Evolutionary conservation across 177 flowering plant genomes (phyloP), one percentile per base, ranked within the genome.

Genomic region (Vitis hybrid): DNA sequence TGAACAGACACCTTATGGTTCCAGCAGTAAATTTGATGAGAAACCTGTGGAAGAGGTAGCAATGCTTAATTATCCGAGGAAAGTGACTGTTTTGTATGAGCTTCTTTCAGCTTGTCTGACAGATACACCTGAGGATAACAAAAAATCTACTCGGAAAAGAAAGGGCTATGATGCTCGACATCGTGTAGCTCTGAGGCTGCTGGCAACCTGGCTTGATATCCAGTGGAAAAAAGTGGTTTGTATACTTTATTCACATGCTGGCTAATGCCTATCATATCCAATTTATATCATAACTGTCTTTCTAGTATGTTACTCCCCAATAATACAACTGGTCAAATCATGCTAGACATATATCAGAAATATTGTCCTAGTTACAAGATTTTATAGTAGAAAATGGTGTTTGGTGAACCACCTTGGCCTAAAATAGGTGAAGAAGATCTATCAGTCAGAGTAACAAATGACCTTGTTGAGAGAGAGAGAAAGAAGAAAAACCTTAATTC

Each of bases 131-230:
- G 86, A 80, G 45, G 81, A 78, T 29, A 74, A 82, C 48, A 87
- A 89, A 79, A 87, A 84, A 26, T 45, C 55, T 66, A 79, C 78
- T 39, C 84, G 78, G 59, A 67, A 70, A 76, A 82, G 91, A 74
- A 96, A 83, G 63, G 99, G 97, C 50, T 96, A 93, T 85, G 99
- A 96, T 87, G 92, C 99, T 70, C 89, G 98, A 26, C 94, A 94
- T 77, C 97, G 99, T 52, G 95, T 86, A 53, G 97, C 97, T 75
- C 75, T 96, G 67, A 84, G 96, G 61, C 77, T 94, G 72, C 81
- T 96, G 74, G 88, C 97, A 29, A 86, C 97, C 26, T 94, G 98
- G 98, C 81, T 96, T 70, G 89, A 90, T 80, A 64, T 96, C 75
- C 81, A 92, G 78, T 94, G 97, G 97, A 83, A 74, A 68, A 85